Evolutionary conservation across 805 yeast genomes (phyloP), one percentile per base, ranked within the genome.

Genomic region (Yarrowia sp.): DNA sequence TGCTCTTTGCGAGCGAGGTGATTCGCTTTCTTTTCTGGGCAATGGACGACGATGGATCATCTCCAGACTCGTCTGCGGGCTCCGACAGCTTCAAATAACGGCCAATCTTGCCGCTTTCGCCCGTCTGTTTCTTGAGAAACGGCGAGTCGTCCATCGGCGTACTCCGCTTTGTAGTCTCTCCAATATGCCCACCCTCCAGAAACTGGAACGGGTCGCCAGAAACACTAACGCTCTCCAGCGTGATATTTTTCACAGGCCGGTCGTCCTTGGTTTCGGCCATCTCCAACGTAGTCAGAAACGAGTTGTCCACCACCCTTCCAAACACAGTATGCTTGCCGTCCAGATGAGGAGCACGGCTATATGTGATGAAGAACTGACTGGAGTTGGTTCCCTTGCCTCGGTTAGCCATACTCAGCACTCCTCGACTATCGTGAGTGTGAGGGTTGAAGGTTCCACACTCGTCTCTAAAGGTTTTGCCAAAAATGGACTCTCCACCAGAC

Each of bases 351-450:
- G 88, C 84, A 1, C 91, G 85, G 66, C 82, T 83, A 0, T 92
- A 87, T 74, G 96, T 89, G 78, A 91, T 88, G 83, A 91, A 91
- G 81, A 91, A 91, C 81, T 91, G 97, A 35, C 96, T 90, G 32
- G 97, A 95, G 78, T 91, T 91, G 78, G 97, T 90, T 86, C 90
- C 89, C 80, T 94, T 94, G 74, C 97, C 97, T 70, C 94, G 89
- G 75, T 91, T 91, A 72, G 97, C 97, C 97, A 91, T 91, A 50
- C 96, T 87, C 75, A 91, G 81, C 73, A 90, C 83, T 77, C 96
- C 96, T 72, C 94, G 89, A 78, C 84, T 87, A 80, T 84, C 86
- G 81, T 91, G 97, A 74, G 79, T 88, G 82, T 86, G 86, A 81
- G 79, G 68, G 70, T 75, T 70, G 64, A 71, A 32, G 70, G 74